Evolutionary conservation across 2,329 filamentous ascomycete genomes (phyloP).

Genomic region (Calonectria naviculata): DNA sequence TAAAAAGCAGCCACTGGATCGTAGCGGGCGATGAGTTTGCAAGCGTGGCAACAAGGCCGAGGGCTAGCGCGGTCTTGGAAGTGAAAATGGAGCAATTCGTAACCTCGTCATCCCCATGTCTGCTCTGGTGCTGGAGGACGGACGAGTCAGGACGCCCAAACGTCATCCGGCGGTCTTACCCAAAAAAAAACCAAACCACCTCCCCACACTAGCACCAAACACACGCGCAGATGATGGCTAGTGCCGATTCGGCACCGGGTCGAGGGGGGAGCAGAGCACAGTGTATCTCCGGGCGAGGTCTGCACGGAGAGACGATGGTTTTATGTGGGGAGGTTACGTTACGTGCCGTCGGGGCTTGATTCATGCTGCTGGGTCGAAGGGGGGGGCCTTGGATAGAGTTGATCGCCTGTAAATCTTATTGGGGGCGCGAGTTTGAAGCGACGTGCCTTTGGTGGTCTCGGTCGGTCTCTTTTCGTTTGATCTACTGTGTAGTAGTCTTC

Average conservation of each 20-base stretch:
- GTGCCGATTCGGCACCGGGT: conserved; percentile 19
- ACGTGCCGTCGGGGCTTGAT: not conserved
- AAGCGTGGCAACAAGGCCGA: not conserved
- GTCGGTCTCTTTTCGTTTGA: not conserved
- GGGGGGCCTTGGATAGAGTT: not conserved
- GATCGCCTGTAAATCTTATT: conserved; percentile 1
- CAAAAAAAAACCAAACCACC: too few relatives aligned
- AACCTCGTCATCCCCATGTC: not conserved
- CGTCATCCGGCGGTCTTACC: not conserved
- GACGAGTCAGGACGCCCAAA: not conserved
- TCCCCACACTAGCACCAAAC: not conserved
- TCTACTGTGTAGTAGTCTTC: not conserved
- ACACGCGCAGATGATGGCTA: not conserved
- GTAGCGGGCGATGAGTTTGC: not conserved
- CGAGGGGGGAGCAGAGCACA: not conserved
- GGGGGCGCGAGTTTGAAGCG: not conserved
- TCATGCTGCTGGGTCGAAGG: not conserved
- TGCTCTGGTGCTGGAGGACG: not conserved
- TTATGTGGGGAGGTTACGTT: not conserved
- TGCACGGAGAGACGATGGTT: not conserved
- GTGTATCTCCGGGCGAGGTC: not conserved
- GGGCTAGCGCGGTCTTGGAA: not conserved
- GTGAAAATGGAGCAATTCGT: not conserved
- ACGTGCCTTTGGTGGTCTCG: not conserved
- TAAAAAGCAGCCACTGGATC: not conserved